Conservation (phyloP, 495 filamentous ascomycete species). For the Niebla homalea region DNA sequence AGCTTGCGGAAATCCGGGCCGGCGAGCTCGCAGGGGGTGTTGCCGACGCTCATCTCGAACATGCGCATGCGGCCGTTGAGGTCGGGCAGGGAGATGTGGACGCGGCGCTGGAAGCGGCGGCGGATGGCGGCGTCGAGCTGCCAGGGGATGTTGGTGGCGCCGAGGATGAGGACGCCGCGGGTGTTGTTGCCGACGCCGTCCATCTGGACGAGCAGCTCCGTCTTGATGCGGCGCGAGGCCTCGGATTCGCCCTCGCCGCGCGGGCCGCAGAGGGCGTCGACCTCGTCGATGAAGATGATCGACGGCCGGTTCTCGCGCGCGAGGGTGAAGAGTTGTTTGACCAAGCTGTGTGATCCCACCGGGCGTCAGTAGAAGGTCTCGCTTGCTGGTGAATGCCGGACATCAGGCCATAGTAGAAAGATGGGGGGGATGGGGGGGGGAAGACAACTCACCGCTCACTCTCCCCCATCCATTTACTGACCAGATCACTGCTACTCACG, state of each 20-base stretch:
- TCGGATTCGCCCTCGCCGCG: constrained; percentile 96
- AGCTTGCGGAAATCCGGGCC: constrained; percentile 64
- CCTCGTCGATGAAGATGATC: constrained; percentile 99
- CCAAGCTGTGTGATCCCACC: constrained; percentile 43
- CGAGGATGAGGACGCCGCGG: constrained; percentile 85
- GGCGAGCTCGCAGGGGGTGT: constrained; percentile 76
- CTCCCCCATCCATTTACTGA: constrained; percentile 99
- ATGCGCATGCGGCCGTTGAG: constrained; percentile 80
- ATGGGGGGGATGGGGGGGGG: neutral
- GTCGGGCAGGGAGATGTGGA: constrained; percentile 90
- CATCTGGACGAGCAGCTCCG: constrained; percentile 97
- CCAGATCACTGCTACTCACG: constrained; percentile 89
- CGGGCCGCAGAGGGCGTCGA: constrained; percentile 92
- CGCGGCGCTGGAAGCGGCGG: constrained; percentile 86
- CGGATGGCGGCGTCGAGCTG: constrained; percentile 97
- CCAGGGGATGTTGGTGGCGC: constrained; percentile 98
- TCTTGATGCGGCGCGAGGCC: constrained; percentile 94
- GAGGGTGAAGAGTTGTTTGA: constrained; percentile 96
- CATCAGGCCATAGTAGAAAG: neutral
- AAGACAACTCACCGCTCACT: constrained; percentile 65
- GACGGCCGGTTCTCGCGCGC: constrained; percentile 95
- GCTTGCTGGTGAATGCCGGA: neutral
- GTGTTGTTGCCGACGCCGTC: constrained; percentile 94
- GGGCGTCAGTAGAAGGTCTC: neutral
- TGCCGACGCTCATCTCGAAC: constrained; percentile 89